Evolutionary conservation across 495 filamentous ascomycete genomes (phyloP).

Genomic region (Parathielavia hyrcaniae): DNA sequence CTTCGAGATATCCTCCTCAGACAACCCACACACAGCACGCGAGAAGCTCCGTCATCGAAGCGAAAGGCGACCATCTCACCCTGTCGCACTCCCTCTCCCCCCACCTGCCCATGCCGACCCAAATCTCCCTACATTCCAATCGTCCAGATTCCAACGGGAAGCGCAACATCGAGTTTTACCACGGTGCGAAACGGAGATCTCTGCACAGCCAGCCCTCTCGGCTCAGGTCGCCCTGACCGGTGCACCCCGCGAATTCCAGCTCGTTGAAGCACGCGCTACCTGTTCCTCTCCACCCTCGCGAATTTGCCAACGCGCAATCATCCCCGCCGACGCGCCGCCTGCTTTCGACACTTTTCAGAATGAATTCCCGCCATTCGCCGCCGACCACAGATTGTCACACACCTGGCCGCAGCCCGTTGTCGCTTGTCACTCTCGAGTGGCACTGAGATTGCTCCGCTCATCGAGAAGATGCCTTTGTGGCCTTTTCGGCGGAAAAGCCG

Average conservation of each 20-base stretch:
- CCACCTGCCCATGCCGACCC: background rate
- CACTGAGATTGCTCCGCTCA: conserved; percentile 46
- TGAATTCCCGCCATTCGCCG: conserved; percentile 20
- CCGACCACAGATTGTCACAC: conserved; percentile 7
- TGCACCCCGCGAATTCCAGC: background rate
- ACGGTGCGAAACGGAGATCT: conserved; percentile 1
- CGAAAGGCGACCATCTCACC: too few relatives aligned
- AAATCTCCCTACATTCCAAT: conserved; percentile 9
- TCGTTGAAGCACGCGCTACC: conserved; percentile 25
- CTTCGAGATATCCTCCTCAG: conserved; percentile 9
- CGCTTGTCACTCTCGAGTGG: conserved; percentile 1
- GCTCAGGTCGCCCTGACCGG: background rate
- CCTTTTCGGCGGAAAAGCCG: conserved; percentile 65
- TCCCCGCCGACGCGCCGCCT: conserved; percentile 15
- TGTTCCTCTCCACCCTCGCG: conserved; percentile 11
- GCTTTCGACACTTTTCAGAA: conserved; percentile 19
- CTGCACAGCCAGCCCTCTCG: background rate
- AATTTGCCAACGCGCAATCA: conserved; percentile 15
- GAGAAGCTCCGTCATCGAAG: too few relatives aligned
- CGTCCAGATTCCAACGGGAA: background rate
- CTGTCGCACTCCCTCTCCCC: too few relatives aligned
- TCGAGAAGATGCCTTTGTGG: conserved; percentile 47
- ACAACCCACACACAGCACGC: background rate
- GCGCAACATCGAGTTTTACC: background rate
- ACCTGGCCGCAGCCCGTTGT: background rate